Evolutionary conservation across 371 early-diverging fungal species (phyloP), one percentile per base, ranked within the genome.

Genomic region (Dichotomocladium elegans): DNA sequence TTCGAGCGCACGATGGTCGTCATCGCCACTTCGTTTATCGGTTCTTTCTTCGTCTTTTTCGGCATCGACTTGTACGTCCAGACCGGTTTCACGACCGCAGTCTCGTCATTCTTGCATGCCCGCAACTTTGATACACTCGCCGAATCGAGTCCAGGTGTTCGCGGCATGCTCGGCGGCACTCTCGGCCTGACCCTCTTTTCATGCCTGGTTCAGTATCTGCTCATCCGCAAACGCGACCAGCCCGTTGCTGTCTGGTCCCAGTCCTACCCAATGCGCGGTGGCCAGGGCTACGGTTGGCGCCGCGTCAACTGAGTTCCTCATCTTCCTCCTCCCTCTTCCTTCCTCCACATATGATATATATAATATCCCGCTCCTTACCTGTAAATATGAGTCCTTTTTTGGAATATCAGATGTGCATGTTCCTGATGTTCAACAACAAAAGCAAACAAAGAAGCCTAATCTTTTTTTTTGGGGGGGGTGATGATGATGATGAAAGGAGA

Each of bases 1-100:
- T 55, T 83, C 33, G 81, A 80, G 55, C 66, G 74, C 10, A 57
- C 66, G 19, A 61, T 77, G 57, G 71, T 83, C 46, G 68, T 83
- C 48, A 54, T 83, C 37, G 75, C 76, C 35, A 75, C 81, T 2
- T 69, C 83, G 0, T 60, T 80, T 27, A 70, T 80, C 24, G 83
- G 83, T 31, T 72, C 83, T 0, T 83, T 80, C 52, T 66, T 66
- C 15, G 71, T 83, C 51, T 74, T 83, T 51, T 61, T 72, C 48
- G 83, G 83, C 53, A 48, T 80, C 21, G 83, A 83, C 52, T 60
- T 83, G 53, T 83, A 80, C 61, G 72, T 72, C 27, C 70, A 80
- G 34, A 67, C 80, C 6, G 77, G 74, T 21, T 80, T 82, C 57
- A 51, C 72, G 35, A 54, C 67, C 31, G 57, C 69, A 2, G 64